Conservation (phyloP, 2,329 filamentous ascomycete species). For the Trichocomaceae sp. region DNA sequence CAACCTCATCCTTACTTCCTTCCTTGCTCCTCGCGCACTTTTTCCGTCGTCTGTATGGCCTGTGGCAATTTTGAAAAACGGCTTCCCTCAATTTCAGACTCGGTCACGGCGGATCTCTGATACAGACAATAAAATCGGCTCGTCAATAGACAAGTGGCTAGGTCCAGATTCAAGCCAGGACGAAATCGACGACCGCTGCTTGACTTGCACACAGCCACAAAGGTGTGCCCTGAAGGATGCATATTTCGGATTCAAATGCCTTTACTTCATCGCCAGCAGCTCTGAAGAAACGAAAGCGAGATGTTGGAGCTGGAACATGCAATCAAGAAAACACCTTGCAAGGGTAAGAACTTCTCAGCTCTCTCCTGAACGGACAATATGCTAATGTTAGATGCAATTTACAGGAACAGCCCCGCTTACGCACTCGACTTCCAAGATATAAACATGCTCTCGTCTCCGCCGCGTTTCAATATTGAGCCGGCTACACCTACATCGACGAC, state of each 20-base stretch:
- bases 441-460: constrained; percentile 10
- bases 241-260: constrained; percentile 8
- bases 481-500: neutral
- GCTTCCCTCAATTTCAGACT: too few species aligned
- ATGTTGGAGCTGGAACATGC: constrained; percentile 10
- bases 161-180: neutral
- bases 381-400: neutral
- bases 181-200: too few species aligned
- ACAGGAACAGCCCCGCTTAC: constrained; percentile 12
- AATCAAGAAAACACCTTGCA: constrained; percentile 13
- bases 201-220: neutral
- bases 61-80: too few species aligned
- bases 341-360: neutral
- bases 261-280: constrained; percentile 10
- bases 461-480: constrained; percentile 8
- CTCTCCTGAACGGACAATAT: neutral
- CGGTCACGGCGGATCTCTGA: too few species aligned
- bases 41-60: neutral
- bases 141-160: neutral
- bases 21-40: neutral
- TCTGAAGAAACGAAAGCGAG: constrained; percentile 24
- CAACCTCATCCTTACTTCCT: neutral
- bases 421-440: constrained; percentile 15
- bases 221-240: neutral
- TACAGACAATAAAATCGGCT: too few species aligned